Conservation (phyloP, 306 rosid genomes). For the Vigna trinervia region DNA sequence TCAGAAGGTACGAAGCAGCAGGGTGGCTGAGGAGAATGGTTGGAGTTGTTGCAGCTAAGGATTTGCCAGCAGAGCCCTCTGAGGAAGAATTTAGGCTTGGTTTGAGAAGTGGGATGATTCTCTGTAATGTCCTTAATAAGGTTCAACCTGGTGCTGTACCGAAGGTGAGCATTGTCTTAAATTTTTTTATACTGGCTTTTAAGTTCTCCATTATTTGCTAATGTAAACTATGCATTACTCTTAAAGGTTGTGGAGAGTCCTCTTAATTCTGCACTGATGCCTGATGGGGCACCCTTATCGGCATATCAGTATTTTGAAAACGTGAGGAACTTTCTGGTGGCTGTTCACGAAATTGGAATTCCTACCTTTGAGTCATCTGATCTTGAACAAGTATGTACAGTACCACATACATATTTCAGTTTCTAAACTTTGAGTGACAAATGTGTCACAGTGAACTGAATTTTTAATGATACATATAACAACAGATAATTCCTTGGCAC, state of each 20-base stretch:
- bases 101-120: constrained; percentile 91
- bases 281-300: constrained; percentile 90
- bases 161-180: constrained; percentile 61
- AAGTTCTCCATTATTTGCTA: not conserved
- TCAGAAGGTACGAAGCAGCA: constrained; percentile 90
- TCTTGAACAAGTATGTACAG: constrained; percentile 79
- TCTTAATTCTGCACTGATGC: constrained; percentile 72
- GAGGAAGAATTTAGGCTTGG: constrained; percentile 98
- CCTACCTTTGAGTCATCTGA: constrained; percentile 96
- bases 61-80: constrained; percentile 95
- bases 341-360: constrained; percentile 78
- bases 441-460: constrained; percentile 10
- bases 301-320: constrained; percentile 97
- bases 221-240: not conserved
- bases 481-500: constrained; percentile 29
- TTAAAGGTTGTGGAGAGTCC: constrained; percentile 94
- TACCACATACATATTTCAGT: too few species aligned
- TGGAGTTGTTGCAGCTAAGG: constrained; percentile 96
- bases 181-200: not conserved
- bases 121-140: constrained; percentile 87
- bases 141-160: constrained; percentile 84
- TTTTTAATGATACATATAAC: not conserved
- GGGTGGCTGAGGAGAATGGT: constrained; percentile 96
- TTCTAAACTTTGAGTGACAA: too few species aligned
- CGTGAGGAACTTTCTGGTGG: constrained; percentile 87